phyloP scores from a whole-genome alignment of 2,329 filamentous ascomycete species.

The Scleromitrula shiraiana region DNA sequence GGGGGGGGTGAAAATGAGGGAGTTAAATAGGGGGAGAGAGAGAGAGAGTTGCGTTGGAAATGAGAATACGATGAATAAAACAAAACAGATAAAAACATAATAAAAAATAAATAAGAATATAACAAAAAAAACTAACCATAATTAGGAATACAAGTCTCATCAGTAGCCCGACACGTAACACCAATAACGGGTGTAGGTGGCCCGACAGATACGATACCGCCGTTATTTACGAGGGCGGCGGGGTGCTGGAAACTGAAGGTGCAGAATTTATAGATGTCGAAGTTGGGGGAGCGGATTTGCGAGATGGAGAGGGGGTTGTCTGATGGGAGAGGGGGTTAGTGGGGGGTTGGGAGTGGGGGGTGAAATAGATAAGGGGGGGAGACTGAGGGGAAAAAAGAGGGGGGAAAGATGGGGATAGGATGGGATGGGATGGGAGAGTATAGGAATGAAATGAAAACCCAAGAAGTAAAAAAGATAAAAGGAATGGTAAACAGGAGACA shows the following conservation, averaged over 20 bases:
- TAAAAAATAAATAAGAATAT: too few species aligned
- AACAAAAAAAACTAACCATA: not conserved
- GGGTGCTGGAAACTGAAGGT: not conserved
- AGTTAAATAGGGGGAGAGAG: too few species aligned
- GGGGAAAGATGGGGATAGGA: too few species aligned
- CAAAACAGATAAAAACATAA: too few species aligned
- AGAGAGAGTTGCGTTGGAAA: too few species aligned
- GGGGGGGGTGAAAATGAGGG: too few species aligned
- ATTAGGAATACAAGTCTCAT: slow-evolving; percentile 2
- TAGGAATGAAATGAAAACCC: not conserved
- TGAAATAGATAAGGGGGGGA: too few species aligned
- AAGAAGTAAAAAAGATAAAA: not conserved
- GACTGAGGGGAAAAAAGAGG: not conserved
- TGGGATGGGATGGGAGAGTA: not conserved
- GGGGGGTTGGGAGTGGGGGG: not conserved
- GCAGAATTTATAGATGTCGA: slow-evolving; percentile 1
- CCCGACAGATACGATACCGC: slow-evolving; percentile 1
- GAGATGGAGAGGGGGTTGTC: slow-evolving; percentile 5
- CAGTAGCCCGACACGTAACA: not conserved
- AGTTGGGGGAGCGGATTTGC: slow-evolving; percentile 8
- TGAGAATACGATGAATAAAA: too few species aligned
- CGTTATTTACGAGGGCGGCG: not conserved
- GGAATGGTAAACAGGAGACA: too few species aligned
- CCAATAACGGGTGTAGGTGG: slow-evolving; percentile 2
- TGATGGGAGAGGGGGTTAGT: not conserved